A percentile compares a stretch with the other conserved stretches of the same genome.
Conservation (phyloP, 75 land plant genomes). For the Larix kaempferi region DNA sequence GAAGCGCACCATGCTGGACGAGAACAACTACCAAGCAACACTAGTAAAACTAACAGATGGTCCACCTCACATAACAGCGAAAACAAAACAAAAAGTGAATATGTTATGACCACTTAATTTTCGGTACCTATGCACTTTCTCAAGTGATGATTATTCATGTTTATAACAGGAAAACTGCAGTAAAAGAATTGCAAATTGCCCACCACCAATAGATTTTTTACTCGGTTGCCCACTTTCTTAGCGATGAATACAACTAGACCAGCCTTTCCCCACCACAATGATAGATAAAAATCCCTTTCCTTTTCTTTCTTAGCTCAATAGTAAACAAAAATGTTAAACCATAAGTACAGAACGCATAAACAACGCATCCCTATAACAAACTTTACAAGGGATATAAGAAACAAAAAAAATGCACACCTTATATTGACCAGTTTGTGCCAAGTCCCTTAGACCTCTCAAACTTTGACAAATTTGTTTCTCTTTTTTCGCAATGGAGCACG, state of each 20-base stretch:
- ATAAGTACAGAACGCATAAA: neutral
- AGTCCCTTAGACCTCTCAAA: conserved; percentile 5
- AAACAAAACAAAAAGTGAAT: neutral
- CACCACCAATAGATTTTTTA: neutral
- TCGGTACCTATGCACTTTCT: neutral
- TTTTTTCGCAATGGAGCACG: neutral
- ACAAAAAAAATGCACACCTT: neutral
- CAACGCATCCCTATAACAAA: neutral
- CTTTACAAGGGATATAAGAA: neutral
- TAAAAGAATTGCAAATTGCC: neutral
- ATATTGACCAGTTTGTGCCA: neutral
- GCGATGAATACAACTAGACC: neutral
- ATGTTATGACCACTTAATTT: neutral
- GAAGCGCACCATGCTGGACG: too few species aligned
- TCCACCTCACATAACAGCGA: neutral
- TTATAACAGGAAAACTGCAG: neutral
- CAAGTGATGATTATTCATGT: neutral
- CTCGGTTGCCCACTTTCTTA: neutral
- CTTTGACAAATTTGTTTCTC: neutral
- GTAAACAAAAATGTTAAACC: neutral
- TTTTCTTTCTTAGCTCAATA: neutral
- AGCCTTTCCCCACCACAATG: neutral
- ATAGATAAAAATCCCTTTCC: neutral
- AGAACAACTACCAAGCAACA: neutral
- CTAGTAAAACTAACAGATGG: neutral